Evolutionary conservation across 1,139 yeast genomes (phyloP), one percentile per base, ranked within the genome.

Genomic region (Pichia terricola): DNA sequence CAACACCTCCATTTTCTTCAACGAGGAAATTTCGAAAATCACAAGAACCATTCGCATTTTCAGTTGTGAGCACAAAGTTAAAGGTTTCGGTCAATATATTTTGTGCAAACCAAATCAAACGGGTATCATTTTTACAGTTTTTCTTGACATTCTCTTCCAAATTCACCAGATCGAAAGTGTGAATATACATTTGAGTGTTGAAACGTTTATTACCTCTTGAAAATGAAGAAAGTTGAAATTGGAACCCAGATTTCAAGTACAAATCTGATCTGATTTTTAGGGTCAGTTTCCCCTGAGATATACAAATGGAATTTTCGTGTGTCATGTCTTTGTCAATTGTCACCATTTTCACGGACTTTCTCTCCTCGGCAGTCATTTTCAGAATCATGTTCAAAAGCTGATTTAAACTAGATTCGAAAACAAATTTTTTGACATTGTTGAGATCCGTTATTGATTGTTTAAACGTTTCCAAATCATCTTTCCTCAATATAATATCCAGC

Each of bases 101-200:
- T 7, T 63, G 58, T 4, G 60, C 53, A 31, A 65, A 67, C 73
- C 73, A 69, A n/a, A 59, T 26, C 30, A 69, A 49, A 35, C 73
- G 56, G 5, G 60, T 56, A 42, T 53, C 57, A 37, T 57, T 54
- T 34, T 56, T 54, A 26, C 55, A 52, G 6, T 57, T 56, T 16
- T 38, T 26, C 4, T 39, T 39, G 32, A 50, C 16, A 25, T 35
- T 44, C 34, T 50, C 35, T 39, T 48, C 39, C 40, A 53, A 41
- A 0, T 40, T 30, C 9, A 30, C 5, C 37, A 60, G 36, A 41
- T 56, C 52, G 32, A 58, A 50, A 25, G 43, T 39, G 7, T 53
- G 44, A 32, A 52, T 53, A 44, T 46, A 57, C 53, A 55, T 45
- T 38, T 53, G 53, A 11, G 41, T 41, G 28, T 42, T 47, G 35